Evolutionary conservation across 768 basidiomycete species (phyloP).

Genomic region (Phylloporus arenicola): DNA sequence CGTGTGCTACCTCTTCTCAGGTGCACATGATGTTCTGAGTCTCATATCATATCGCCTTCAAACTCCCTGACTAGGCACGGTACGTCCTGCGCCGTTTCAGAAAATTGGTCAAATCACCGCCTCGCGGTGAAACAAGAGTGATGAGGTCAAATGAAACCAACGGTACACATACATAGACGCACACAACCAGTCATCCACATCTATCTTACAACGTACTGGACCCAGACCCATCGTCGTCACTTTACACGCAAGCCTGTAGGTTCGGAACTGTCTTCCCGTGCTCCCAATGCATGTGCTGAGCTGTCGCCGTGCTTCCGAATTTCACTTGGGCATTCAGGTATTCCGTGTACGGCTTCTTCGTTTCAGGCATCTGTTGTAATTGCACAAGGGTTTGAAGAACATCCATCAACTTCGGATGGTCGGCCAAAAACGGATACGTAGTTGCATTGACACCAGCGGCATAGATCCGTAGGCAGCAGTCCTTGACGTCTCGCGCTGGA

Average conservation of each 20-base stretch:
- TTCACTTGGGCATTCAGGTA: background rate
- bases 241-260: background rate
- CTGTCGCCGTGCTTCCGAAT: background rate
- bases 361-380: background rate
- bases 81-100: too few relatives aligned
- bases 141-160: too few relatives aligned
- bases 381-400: background rate
- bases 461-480: slow-evolving; percentile 6
- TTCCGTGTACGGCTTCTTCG: background rate
- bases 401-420: background rate
- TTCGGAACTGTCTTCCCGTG: background rate
- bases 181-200: background rate
- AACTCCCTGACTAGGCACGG: too few relatives aligned
- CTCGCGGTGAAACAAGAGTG: too few relatives aligned
- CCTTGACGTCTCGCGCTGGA: background rate
- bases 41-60: too few relatives aligned
- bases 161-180: too few relatives aligned
- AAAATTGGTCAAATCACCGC: too few relatives aligned
- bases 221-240: background rate
- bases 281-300: slow-evolving; percentile 6
- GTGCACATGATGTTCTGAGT: too few relatives aligned
- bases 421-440: slow-evolving; percentile 7
- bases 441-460: background rate
- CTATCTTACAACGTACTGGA: background rate
- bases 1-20: too few relatives aligned